Evolutionary conservation across 192 early-diverging fungal genomes (phyloP).

Genomic region (Umbelopsis ramanniana): DNA sequence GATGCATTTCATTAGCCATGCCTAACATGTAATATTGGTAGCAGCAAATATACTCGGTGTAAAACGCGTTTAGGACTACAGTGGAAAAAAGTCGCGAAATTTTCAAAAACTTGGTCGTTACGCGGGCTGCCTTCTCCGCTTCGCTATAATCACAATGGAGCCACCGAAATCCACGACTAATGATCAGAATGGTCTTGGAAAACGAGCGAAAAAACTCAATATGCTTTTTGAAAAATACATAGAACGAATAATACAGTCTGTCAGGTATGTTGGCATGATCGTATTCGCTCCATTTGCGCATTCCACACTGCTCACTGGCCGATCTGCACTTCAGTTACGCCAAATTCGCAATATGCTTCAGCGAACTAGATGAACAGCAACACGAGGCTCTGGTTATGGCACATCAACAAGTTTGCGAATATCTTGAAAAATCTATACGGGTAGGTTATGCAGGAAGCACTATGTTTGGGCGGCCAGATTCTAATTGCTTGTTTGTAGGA

Average conservation of each 20-base stretch:
- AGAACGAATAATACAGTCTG: slow-evolving; percentile 9
- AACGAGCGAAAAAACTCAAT: slow-evolving; percentile 9
- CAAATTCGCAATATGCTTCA: slow-evolving; percentile 10
- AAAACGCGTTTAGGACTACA: not conserved
- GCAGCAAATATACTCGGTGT: too few species aligned
- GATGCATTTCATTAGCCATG: not conserved
- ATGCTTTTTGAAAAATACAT: slow-evolving; percentile 16
- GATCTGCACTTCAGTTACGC: not conserved
- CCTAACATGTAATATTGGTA: not conserved
- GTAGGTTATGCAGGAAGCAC: not conserved
- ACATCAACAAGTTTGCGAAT: slow-evolving; percentile 12
- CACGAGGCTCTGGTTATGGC: slow-evolving; percentile 9
- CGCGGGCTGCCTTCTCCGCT: too few species aligned
- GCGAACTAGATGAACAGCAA: not conserved
- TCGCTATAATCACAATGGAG: not conserved
- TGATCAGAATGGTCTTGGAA: not conserved
- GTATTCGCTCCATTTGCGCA: not conserved
- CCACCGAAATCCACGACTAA: not conserved
- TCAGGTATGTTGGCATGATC: not conserved
- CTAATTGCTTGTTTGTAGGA: not conserved
- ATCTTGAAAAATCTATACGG: slow-evolving; percentile 1
- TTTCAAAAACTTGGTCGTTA: not conserved
- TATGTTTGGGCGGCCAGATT: not conserved
- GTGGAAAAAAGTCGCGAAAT: slow-evolving; percentile 9
- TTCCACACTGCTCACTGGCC: not conserved